These are phyloP conservation scores for Ambispora gerdemannii DNA, from an alignment of 192 early-diverging fungal genomes.

Conservation along the genomic window DNA sequence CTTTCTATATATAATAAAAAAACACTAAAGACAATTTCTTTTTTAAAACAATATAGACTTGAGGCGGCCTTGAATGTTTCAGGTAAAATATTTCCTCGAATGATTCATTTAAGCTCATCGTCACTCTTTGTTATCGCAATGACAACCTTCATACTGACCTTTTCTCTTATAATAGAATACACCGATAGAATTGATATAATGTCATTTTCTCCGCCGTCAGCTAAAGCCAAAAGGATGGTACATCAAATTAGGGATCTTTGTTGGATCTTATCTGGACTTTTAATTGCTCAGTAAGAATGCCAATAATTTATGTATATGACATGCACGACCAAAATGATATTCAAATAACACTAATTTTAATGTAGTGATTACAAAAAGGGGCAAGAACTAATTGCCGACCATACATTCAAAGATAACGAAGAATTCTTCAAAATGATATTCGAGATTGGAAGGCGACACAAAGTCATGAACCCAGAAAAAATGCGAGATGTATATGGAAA, in stretches of 20 bases:
- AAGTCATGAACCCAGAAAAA: slow-evolving; percentile 94
- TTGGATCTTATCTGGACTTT: slow-evolving; percentile 87
- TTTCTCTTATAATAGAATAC: slow-evolving; percentile 47
- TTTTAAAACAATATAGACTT: slow-evolving; percentile 42
- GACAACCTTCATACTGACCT: too few relatives aligned
- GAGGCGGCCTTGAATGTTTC: slow-evolving; percentile 93
- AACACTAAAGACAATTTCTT: neutral
- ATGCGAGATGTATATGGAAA: slow-evolving; percentile 97
- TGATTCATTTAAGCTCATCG: neutral
- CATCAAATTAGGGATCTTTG: slow-evolving; percentile 95
- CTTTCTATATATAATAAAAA: neutral
- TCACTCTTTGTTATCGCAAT: neutral
- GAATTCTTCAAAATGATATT: slow-evolving; percentile 75
- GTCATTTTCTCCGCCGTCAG: slow-evolving; percentile 70
- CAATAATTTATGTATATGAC: too few relatives aligned
- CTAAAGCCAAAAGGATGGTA: slow-evolving; percentile 86
- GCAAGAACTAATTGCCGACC: slow-evolving; percentile 71
- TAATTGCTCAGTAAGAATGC: too few relatives aligned
- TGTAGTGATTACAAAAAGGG: slow-evolving; percentile 76
- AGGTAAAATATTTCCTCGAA: slow-evolving; percentile 7
- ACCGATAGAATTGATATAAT: slow-evolving; percentile 64
- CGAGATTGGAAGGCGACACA: slow-evolving; percentile 73
- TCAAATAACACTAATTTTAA: too few relatives aligned
- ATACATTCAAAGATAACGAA: slow-evolving; percentile 65
- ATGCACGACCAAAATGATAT: too few relatives aligned